Evolutionary conservation across 1,284 basidiomycete species (phyloP), one percentile per base, ranked within the genome.

Genomic region (Cryptococcus amylolentus): DNA sequence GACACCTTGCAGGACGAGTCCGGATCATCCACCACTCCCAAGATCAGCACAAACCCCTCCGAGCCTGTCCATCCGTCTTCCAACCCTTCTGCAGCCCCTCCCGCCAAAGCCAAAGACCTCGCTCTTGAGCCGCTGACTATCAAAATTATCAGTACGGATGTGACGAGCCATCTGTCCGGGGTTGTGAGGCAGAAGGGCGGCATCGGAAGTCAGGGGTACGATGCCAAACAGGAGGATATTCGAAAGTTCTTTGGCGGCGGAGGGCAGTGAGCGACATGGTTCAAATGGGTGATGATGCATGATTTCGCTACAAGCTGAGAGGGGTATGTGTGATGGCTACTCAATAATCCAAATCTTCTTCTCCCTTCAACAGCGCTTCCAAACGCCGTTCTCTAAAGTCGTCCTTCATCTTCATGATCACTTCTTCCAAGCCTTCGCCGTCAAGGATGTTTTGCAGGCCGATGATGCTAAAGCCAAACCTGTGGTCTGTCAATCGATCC

Each of bases 401-500:
- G 54, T 82, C 80, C 66, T 82, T 80, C 55, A 92, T 77, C 9
- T 84, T 87, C 49, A 82, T 78, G 28, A 92, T 52, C 18, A 77
- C 62, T 10, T 60, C 46, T 44, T 84, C 80, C 27, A 93, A 72
- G 0, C 84, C 87, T 20, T 88, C 85, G 0, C 89, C 91, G 61
- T 93, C 88, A 70, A 97, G 78, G 16, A 93, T 83, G 6, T 84
- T 82, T 10, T 81, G 79, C 3, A 95, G 78, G 56, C 89, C 90
- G 69, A 83, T 88, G 26, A 91, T 66, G 1, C 88, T 87, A 35
- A 91, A 72, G 2, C 88, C 88, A 52, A 95, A 85, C 0, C 93
- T 83, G 68, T 96, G 93, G 72, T 96, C 93, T 3, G 93, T 96
- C 9, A 96, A 84, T 16, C 92, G 86, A 67, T 92, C 90, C 87